A percentile compares a stretch with the other conserved stretches of the same genome.
phyloP scores from a whole-genome alignment of 2,329 filamentous ascomycete genomes.

The Microsporum canis region DNA sequence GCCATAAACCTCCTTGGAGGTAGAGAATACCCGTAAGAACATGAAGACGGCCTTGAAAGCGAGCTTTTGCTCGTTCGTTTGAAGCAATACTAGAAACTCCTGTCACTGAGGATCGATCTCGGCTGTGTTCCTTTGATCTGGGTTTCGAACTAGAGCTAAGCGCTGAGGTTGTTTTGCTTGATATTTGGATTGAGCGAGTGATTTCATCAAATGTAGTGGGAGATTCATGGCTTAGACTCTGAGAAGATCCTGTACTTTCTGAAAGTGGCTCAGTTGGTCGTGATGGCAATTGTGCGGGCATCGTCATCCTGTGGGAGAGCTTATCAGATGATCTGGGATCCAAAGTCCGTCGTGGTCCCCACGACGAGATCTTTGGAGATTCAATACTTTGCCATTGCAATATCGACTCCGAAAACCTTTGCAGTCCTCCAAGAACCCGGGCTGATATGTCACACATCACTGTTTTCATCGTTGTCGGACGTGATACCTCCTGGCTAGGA shows the following conservation, averaged over 20 bases:
- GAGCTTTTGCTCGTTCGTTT: constrained; percentile 66
- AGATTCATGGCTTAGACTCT: constrained; percentile 29
- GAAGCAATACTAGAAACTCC: constrained; percentile 62
- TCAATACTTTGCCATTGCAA: constrained; percentile 65
- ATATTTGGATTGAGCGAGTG: constrained; percentile 33
- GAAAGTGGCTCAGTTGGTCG: constrained; percentile 27
- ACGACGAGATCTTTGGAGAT: constrained; percentile 50
- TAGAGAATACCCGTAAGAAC: constrained; percentile 77
- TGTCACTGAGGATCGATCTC: constrained; percentile 50
- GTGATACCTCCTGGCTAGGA: constrained; percentile 56
- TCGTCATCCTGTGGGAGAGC: constrained; percentile 62
- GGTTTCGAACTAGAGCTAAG: constrained; percentile 27
- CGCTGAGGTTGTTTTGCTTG: constrained; percentile 30
- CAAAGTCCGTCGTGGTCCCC: constrained; percentile 41
- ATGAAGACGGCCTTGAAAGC: constrained; percentile 66
- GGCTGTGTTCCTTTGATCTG: constrained; percentile 43
- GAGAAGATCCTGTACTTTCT: constrained; percentile 30
- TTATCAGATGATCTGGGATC: constrained; percentile 44
- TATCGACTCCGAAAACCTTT: constrained; percentile 58
- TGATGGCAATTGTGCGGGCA: constrained; percentile 52
- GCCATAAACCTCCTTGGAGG: constrained; percentile 81
- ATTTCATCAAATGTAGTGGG: constrained; percentile 47
- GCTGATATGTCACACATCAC: constrained; percentile 70
- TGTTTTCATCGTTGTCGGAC: constrained; percentile 68
- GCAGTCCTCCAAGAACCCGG: constrained; percentile 62